These are phyloP conservation scores for Platanthera guangdongensis DNA, from an alignment of 106 monocot genomes.

Conservation along the genomic window DNA sequence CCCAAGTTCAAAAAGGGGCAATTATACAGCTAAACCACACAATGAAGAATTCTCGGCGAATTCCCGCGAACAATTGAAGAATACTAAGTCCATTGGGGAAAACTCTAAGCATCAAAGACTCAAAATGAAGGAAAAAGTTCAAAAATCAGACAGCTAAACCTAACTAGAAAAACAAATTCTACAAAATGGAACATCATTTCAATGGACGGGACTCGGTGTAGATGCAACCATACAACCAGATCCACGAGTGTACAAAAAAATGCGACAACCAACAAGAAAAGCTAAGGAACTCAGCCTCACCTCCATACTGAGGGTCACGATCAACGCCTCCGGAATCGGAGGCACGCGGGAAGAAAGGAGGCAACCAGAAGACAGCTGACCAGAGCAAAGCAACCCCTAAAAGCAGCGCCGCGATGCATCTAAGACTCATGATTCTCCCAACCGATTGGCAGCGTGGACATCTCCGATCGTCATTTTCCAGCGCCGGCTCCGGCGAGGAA, in stretches of 20 bases:
- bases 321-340: slow-evolving; percentile 8
- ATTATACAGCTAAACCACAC: too few species aligned
- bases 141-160: too few species aligned
- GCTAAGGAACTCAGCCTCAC: slow-evolving; percentile 13
- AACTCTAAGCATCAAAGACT: too few species aligned
- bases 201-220: not conserved
- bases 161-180: not conserved
- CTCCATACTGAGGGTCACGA: slow-evolving; percentile 24
- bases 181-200: not conserved
- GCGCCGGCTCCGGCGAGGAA: slow-evolving; percentile 1
- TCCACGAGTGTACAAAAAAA: not conserved
- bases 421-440: slow-evolving; percentile 19
- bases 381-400: slow-evolving; percentile 50
- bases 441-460: slow-evolving; percentile 33
- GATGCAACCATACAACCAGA: not conserved
- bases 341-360: slow-evolving; percentile 33
- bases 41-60: too few species aligned
- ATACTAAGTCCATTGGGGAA: too few species aligned
- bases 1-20: too few species aligned
- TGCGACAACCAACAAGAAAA: not conserved
- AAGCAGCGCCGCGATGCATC: slow-evolving; percentile 35
- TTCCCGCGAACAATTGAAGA: too few species aligned
- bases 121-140: too few species aligned
- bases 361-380: slow-evolving; percentile 66
- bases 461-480: slow-evolving; percentile 11